A percentile compares a stretch with the other conserved stretches of the same genome.
phyloP scores from a whole-genome alignment of 768 basidiomycete genomes.

The Calocybe indica region DNA sequence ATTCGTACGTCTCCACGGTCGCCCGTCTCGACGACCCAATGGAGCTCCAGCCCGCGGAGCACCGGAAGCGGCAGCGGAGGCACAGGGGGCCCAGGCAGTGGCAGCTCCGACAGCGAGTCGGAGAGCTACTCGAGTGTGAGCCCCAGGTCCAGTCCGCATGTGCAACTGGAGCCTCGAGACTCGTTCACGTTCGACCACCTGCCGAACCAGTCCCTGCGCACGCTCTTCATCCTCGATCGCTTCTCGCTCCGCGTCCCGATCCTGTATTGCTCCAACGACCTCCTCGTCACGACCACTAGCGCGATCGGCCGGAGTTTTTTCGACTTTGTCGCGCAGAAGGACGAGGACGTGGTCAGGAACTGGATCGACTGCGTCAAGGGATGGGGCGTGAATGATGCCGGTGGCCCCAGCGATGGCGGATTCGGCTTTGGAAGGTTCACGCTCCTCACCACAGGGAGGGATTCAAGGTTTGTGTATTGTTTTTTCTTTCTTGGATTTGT shows the following conservation, averaged over 20 bases:
- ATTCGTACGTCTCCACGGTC: conserved; percentile 21
- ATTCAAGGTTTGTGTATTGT: conserved; percentile 46
- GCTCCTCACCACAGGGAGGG: conserved; percentile 50
- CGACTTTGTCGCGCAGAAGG: conserved; percentile 63
- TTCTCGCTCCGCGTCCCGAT: conserved; percentile 64
- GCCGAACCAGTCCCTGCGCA: conserved; percentile 65
- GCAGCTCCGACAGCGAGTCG: too few species aligned
- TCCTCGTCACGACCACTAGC: conserved; percentile 51
- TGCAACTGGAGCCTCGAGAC: conserved; percentile 11
- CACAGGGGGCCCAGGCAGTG: too few species aligned
- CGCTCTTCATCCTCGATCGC: conserved; percentile 77
- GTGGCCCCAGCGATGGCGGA: conserved; percentile 78
- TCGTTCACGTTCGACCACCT: conserved; percentile 54
- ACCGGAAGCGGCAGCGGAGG: conserved; percentile 5
- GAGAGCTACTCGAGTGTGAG: too few species aligned
- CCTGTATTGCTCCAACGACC: conserved; percentile 70
- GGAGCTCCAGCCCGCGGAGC: conserved; percentile 14
- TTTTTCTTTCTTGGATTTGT: background rate
- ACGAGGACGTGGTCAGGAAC: conserved; percentile 59
- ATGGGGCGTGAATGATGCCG: conserved; percentile 82
- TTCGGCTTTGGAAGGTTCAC: conserved; percentile 77
- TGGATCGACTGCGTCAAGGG: conserved; percentile 78
- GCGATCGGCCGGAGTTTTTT: conserved; percentile 66
- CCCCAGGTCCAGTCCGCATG: too few species aligned
- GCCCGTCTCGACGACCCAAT: conserved; percentile 22